Base-by-base conservation (phyloP, 371 early-diverging fungal genomes). In the Rhizopus delemar region DNA sequence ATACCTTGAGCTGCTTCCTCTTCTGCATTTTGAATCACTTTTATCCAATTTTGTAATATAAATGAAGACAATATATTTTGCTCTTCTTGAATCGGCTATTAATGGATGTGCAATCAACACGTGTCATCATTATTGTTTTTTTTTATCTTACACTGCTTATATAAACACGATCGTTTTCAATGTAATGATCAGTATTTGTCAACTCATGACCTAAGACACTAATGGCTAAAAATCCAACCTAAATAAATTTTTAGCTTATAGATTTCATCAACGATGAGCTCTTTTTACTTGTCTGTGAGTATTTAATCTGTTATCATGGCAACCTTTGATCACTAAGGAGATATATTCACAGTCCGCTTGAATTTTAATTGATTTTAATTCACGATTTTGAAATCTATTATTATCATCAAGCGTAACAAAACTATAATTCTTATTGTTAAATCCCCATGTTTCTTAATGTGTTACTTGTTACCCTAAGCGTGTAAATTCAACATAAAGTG, bases 291-390 rank as follows among this genome's bases (percentile, higher is more conserved):
- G 93, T 57, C 90, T 89, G 62, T 87, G 87, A 33, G 86, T 80
- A 65, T 92, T 92, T 32, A 90, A 55, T 33, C 75, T 65, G 58
- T 92, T 92, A 56, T 81, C 77, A 69, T 88, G 80, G 65, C 88
- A 89, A 41, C 84, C 82, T 52, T 86, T 83, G 31, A 87, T 70
- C 8, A 88, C 85, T 5, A 92, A 60, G 51, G 90, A 82, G 35
- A 92, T 69, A 57, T 82, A 88, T 65, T 90, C 87, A 46, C 87
- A 84, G 48, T 85, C 81, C 43, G 81, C 85, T 52, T 90, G 85
- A 35, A 91, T 68, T 56, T 87, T 86, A 52, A 92, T 85, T 0
- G 91, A 87, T 66, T 89, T 88, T 34, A 91, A 74, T 60, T 92
- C 93, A 12, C 93, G 80, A 45, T 69, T 69, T 53, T 70, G 65